A percentile compares a stretch with the other conserved stretches of the same genome.
phyloP scores from a whole-genome alignment of 1,139 yeast genomes.

The Hansenula lynferdii region DNA sequence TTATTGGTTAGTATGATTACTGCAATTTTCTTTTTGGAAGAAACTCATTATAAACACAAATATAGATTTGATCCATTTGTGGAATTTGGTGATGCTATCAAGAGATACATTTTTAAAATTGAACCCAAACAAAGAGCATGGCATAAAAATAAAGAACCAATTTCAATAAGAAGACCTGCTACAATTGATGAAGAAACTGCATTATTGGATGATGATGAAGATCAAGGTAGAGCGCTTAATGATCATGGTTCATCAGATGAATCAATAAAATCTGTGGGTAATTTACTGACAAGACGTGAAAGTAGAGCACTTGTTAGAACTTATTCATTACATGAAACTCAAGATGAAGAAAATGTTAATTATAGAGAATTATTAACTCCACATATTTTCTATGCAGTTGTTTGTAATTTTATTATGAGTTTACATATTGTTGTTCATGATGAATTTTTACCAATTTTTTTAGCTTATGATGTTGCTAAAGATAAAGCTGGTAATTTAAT shows the following conservation, averaged over 20 bases:
- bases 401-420: constrained; percentile 38
- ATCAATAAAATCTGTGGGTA: constrained; percentile 25
- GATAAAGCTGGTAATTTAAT: constrained; percentile 19
- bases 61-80: constrained; percentile 45
- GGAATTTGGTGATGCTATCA: constrained; percentile 45
- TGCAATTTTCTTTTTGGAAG: constrained; percentile 55
- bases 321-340: constrained; percentile 31
- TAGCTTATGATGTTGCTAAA: constrained; percentile 41
- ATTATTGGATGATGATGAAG: constrained; percentile 8
- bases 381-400: constrained; percentile 31
- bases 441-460: constrained; percentile 56
- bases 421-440: constrained; percentile 50
- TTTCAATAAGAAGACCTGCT: too few relatives aligned
- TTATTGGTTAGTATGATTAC: constrained; percentile 22
- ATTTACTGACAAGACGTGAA: constrained; percentile 31
- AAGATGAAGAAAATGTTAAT: constrained; percentile 23
- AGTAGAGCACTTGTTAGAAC: constrained; percentile 37
- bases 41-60: constrained; percentile 45
- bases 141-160: too few relatives aligned
- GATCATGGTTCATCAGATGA: constrained; percentile 9
- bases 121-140: constrained; percentile 33
- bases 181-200: constrained; percentile 7
- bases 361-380: constrained; percentile 13
- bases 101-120: constrained; percentile 29
- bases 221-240: constrained; percentile 7